phyloP scores from a whole-genome alignment of 106 monocot genomes.

The Acanthochlamys bracteata region DNA sequence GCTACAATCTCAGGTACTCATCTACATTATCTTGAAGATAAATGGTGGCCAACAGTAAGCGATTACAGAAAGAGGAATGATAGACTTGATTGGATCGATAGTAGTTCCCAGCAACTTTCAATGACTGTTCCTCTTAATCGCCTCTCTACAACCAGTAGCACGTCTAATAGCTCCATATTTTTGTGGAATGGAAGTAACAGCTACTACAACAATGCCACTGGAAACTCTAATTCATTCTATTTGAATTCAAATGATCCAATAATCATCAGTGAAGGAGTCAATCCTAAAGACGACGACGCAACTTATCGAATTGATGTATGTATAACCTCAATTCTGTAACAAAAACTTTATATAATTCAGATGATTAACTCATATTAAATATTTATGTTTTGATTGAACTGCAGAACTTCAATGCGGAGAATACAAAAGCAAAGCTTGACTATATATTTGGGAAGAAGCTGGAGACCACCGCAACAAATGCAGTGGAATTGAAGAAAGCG shows the following conservation, averaged over 20 bases:
- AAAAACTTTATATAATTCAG: too few relatives aligned
- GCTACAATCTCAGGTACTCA: neutral
- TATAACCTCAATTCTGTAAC: too few relatives aligned
- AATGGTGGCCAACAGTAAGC: neutral
- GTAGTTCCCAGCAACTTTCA: constrained; percentile 8
- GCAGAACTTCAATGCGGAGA: constrained; percentile 5
- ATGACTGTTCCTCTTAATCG: constrained; percentile 7
- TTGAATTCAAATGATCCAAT: constrained; percentile 11
- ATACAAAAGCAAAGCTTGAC: neutral
- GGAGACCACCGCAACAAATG: neutral
- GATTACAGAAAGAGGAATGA: neutral
- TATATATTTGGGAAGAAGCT: neutral
- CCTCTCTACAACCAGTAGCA: neutral
- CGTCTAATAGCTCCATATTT: neutral
- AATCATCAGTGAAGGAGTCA: neutral
- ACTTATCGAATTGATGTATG: too few relatives aligned
- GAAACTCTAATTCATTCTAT: neutral
- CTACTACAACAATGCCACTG: constrained; percentile 1
- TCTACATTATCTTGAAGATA: constrained; percentile 12
- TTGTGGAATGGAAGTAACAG: constrained; percentile 8
- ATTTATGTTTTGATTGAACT: constrained; percentile 1
- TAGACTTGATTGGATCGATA: constrained; percentile 8
- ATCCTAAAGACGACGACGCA: neutral
- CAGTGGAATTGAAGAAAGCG: constrained; percentile 1
- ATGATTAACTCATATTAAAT: neutral